A percentile compares a stretch with the other conserved stretches of the same genome.
These are phyloP conservation scores for Emydomyces testavorans DNA, from an alignment of 2,329 filamentous ascomycete species.

Conservation along the genomic window DNA sequence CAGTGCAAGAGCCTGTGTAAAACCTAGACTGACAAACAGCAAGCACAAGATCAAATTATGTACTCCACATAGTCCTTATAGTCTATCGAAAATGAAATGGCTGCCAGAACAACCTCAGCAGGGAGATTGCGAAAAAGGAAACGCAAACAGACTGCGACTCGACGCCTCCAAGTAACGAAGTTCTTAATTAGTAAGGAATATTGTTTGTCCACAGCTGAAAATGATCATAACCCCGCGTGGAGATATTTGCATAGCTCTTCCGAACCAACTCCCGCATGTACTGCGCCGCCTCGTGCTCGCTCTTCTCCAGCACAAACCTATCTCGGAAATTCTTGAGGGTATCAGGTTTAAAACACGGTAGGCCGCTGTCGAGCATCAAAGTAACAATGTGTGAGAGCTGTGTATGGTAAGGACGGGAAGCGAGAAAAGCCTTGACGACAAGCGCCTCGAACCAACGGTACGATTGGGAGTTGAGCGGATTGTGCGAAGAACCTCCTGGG, in stretches of 20 bases:
- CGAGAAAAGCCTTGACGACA: constrained; percentile 89
- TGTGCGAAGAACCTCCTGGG: constrained; percentile 27
- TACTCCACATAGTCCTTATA: not conserved
- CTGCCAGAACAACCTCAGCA: not conserved
- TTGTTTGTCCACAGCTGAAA: constrained; percentile 96
- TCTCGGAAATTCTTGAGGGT: constrained; percentile 87
- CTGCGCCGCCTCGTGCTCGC: constrained; percentile 82
- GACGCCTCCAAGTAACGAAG: no score
- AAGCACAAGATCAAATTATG: no score
- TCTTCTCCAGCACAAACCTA: constrained; percentile 83
- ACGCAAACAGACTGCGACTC: not conserved
- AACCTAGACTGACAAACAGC: no score
- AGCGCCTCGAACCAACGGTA: constrained; percentile 97
- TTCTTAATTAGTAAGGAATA: constrained; percentile 77
- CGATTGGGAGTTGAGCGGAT: constrained; percentile 60
- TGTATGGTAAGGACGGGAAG: constrained; percentile 71
- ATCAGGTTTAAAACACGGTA: constrained; percentile 97
- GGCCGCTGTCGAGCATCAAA: constrained; percentile 88
- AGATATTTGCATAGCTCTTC: constrained; percentile 82
- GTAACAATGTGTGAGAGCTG: constrained; percentile 82
- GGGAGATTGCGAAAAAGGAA: not conserved
- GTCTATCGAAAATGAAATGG: not conserved
- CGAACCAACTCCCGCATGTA: constrained; percentile 83
- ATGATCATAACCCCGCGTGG: constrained; percentile 91
- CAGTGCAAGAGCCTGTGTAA: no score